Evolutionary conservation across 2,329 filamentous ascomycete genomes (phyloP).

Genomic region (Alternaria postmessia): DNA sequence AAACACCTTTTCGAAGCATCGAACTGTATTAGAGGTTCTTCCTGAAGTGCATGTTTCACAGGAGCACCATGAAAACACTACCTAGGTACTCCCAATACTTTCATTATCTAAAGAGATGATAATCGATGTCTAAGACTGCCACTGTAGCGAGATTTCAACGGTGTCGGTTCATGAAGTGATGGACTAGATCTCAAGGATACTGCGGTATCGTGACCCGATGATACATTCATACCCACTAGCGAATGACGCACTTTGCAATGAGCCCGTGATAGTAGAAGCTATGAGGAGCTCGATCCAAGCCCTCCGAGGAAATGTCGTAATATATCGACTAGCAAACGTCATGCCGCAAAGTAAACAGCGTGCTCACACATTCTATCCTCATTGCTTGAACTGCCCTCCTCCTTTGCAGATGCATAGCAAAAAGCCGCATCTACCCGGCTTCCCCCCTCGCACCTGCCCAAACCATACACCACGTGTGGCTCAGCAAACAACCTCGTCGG

Average conservation of each 20-base stretch:
- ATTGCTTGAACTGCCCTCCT: not conserved
- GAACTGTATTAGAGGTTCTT: no score
- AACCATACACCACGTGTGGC: not conserved
- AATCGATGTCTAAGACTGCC: no score
- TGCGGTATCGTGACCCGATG: no score
- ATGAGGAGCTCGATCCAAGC: not conserved
- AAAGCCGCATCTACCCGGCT: conserved; percentile 8
- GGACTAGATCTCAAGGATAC: not conserved
- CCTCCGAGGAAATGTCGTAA: not conserved
- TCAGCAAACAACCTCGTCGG: conserved; percentile 2
- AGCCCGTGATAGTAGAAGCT: not conserved
- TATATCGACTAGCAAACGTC: not conserved
- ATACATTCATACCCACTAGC: not conserved
- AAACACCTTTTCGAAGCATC: not conserved
- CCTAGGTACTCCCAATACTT: no score
- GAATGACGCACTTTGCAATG: not conserved
- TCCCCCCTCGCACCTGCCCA: not conserved
- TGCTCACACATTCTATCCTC: not conserved
- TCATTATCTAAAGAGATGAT: no score
- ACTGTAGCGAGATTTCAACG: no score
- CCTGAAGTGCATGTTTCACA: no score
- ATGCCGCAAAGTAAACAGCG: not conserved
- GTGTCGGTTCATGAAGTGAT: no score
- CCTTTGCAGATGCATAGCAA: not conserved
- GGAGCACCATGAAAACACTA: no score